Percentiles rank a stretch among this genome's conserved stretches.
Evolutionary conservation across 2,329 filamentous ascomycete species (phyloP).

Genomic region (Alternaria gaisen): DNA sequence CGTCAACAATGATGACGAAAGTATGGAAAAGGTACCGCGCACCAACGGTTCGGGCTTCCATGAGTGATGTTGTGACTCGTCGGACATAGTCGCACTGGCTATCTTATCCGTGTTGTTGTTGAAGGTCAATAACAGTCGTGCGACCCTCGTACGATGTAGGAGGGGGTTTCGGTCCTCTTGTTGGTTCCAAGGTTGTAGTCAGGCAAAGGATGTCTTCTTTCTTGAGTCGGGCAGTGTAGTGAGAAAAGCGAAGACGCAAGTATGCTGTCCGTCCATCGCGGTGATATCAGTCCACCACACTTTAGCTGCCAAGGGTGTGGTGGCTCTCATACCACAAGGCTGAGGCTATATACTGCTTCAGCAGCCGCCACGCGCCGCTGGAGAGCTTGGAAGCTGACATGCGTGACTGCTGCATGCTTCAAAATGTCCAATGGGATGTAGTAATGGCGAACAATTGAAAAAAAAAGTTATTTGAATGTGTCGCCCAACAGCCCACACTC

Average conservation of each 20-base stretch:
- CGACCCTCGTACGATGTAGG: too few relatives aligned
- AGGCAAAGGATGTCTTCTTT: too few relatives aligned
- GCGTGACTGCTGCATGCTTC: background rate
- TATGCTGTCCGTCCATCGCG: background rate
- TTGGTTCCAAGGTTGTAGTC: too few relatives aligned
- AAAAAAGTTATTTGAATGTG: fast-evolving
- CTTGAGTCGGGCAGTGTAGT: too few relatives aligned
- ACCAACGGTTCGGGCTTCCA: background rate
- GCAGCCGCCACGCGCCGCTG: background rate
- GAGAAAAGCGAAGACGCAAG: background rate
- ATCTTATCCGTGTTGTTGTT: too few relatives aligned
- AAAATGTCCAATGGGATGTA: background rate
- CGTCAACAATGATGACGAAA: background rate
- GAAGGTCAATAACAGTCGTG: too few relatives aligned
- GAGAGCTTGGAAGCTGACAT: background rate
- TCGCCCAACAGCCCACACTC: background rate
- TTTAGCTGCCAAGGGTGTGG: background rate
- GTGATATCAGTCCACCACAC: background rate
- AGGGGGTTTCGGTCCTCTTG: too few relatives aligned
- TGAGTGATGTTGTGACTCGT: background rate
- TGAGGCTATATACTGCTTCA: background rate
- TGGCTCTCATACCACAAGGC: background rate
- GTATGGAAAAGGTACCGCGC: background rate
- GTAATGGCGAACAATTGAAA: fast-evolving
- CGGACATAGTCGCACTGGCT: background rate